phyloP scores from a whole-genome alignment of 2,329 filamentous ascomycete genomes.

The Ophiostoma sp. region DNA sequence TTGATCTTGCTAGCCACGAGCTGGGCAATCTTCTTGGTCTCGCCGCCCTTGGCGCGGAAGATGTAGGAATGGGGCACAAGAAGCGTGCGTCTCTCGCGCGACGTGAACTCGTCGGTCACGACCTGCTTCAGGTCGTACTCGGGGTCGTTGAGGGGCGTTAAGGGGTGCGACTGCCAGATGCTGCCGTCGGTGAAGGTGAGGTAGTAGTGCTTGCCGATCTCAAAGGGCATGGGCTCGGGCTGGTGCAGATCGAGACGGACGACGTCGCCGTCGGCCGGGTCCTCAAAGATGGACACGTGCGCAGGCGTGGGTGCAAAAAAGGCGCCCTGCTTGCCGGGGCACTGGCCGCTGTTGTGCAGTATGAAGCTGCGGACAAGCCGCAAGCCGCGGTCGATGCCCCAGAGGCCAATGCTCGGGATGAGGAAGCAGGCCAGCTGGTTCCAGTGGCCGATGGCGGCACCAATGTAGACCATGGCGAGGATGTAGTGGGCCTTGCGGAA shows the following conservation, averaged over 20 bases:
- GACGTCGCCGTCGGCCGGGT: slow-evolving; percentile 43
- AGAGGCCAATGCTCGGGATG: slow-evolving; percentile 59
- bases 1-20: slow-evolving; percentile 41
- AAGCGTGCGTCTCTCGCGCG: slow-evolving; percentile 9
- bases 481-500: slow-evolving; percentile 72
- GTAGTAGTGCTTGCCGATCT: slow-evolving; percentile 66
- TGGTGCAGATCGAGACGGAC: slow-evolving; percentile 62
- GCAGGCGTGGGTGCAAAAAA: slow-evolving; percentile 16
- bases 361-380: slow-evolving; percentile 54
- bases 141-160: slow-evolving; percentile 58
- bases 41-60: slow-evolving; percentile 53
- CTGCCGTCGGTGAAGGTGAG: slow-evolving; percentile 61
- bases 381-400: slow-evolving; percentile 58
- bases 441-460: slow-evolving; percentile 74
- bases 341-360: slow-evolving; percentile 49
- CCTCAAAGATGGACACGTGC: slow-evolving; percentile 30
- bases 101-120: slow-evolving; percentile 33
- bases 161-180: slow-evolving; percentile 69
- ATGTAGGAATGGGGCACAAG: slow-evolving; percentile 51
- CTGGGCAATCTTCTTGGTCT: slow-evolving; percentile 52
- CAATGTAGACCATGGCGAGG: slow-evolving; percentile 67
- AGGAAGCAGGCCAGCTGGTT: slow-evolving; percentile 61
- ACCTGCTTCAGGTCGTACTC: slow-evolving; percentile 22
- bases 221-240: slow-evolving; percentile 46
- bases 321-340: slow-evolving; percentile 19